A percentile compares a stretch with the other conserved stretches of the same genome.
Evolutionary conservation across 2,329 filamentous ascomycete genomes (phyloP).

Genomic region (Alternaria rosae): DNA sequence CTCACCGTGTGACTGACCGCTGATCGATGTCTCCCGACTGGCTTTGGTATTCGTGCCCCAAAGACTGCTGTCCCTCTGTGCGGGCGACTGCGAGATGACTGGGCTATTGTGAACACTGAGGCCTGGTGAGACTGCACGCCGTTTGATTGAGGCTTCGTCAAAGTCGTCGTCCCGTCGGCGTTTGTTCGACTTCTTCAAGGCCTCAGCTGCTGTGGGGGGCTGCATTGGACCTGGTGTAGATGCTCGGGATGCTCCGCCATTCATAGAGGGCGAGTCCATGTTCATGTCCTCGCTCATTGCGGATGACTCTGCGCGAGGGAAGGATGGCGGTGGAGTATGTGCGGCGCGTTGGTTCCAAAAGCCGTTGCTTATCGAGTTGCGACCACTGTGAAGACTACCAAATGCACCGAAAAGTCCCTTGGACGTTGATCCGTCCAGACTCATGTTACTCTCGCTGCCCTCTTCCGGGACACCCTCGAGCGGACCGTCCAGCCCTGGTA

Average conservation of each 20-base stretch:
- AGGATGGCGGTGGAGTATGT: conserved; percentile 65
- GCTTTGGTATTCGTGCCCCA: conserved; percentile 76
- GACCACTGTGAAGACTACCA: conserved; percentile 78
- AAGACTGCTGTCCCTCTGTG: conserved; percentile 72
- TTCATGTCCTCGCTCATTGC: conserved; percentile 71
- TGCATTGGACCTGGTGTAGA: conserved; percentile 49
- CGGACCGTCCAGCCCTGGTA: conserved; percentile 62
- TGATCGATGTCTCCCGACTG: conserved; percentile 62
- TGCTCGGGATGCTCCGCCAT: conserved; percentile 42
- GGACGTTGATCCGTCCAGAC: conserved; percentile 50
- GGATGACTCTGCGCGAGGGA: conserved; percentile 63
- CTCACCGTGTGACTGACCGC: conserved; percentile 60
- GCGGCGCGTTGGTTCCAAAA: conserved; percentile 78
- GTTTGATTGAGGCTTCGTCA: conserved; percentile 86
- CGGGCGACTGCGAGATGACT: conserved; percentile 79
- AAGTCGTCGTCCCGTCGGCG: conserved; percentile 91
- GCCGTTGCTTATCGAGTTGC: conserved; percentile 73
- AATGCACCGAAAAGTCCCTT: conserved; percentile 70
- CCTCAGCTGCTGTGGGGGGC: conserved; percentile 51
- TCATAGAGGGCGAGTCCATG: conserved; percentile 70
- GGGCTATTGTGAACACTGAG: conserved; percentile 92
- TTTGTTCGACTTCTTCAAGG: conserved; percentile 62
- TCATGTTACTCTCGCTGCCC: conserved; percentile 64
- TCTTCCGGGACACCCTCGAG: conserved; percentile 76
- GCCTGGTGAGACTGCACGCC: conserved; percentile 88